phyloP scores from a whole-genome alignment of 73 alveolate species.

The Breviolum minutum region DNA sequence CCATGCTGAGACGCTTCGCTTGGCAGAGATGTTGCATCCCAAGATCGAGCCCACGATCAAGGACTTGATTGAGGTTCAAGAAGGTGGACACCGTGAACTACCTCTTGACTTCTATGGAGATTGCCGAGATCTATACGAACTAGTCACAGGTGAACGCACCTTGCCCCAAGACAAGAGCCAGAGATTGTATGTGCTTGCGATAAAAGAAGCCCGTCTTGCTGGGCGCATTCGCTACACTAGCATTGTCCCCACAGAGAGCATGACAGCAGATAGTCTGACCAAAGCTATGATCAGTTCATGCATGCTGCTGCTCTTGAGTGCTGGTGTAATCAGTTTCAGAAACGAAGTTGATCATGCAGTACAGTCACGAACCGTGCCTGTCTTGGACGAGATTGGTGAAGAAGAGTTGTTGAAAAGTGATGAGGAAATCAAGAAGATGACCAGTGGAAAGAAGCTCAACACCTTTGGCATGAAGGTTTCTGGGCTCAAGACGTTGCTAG shows the following conservation, averaged over 20 bases:
- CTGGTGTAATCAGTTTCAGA: neutral
- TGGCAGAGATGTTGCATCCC: neutral
- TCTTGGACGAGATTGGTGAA: neutral
- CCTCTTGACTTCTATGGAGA: neutral
- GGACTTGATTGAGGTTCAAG: neutral
- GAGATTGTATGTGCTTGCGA: neutral
- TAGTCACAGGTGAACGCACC: neutral
- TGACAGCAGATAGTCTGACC: neutral
- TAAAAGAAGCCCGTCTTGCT: neutral
- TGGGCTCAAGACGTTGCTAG: too few species aligned
- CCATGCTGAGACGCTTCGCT: neutral
- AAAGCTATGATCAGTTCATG: neutral
- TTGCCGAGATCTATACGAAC: neutral
- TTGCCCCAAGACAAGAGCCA: conserved; percentile 8
- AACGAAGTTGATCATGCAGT: neutral
- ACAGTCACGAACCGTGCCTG: neutral
- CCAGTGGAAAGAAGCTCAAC: too few species aligned
- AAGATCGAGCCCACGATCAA: neutral
- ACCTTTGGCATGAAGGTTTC: too few species aligned
- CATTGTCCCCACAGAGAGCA: neutral
- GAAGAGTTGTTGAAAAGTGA: neutral
- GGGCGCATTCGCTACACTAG: neutral
- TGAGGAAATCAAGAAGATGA: neutral
- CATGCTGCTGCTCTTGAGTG: neutral
- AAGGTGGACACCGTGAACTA: neutral